These are phyloP conservation scores for Melampsora larici-populina DNA, from an alignment of 1,284 basidiomycete species.

Conservation along the genomic window DNA sequence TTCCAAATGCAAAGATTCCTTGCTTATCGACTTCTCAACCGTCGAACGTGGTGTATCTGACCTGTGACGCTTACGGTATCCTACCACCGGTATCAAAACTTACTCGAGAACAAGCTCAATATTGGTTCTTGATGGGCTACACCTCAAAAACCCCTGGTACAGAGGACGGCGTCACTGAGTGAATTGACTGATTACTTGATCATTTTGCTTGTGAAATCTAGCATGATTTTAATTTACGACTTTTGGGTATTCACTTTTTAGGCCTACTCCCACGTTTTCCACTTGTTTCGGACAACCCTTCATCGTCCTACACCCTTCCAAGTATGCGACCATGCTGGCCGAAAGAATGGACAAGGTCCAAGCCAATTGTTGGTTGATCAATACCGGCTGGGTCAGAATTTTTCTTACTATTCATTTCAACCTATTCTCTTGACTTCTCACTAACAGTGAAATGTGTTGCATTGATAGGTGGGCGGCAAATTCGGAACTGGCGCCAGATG, in stretches of 20 bases:
- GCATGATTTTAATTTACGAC: not conserved
- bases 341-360: conserved; percentile 87
- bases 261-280: conserved; percentile 95
- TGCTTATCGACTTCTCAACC: conserved; percentile 80
- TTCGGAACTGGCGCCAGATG: conserved; percentile 48
- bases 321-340: conserved; percentile 96
- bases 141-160: conserved; percentile 81
- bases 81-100: conserved; percentile 92
- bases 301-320: conserved; percentile 77
- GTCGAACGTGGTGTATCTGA: conserved; percentile 60
- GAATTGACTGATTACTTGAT: not conserved
- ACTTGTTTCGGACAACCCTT: conserved; percentile 99
- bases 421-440: not conserved
- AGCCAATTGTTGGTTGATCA: conserved; percentile 97
- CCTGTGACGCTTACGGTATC: conserved; percentile 97
- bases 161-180: conserved; percentile 92
- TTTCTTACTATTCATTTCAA: not conserved
- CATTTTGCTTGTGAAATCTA: not conserved
- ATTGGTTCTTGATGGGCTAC: conserved; percentile 59
- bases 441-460: no score
- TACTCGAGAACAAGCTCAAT: conserved; percentile 89
- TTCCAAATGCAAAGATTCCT: conserved; percentile 90
- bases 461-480: conserved; percentile 36
- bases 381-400: conserved; percentile 94
- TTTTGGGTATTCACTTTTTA: not conserved